A percentile compares a stretch with the other conserved stretches of the same genome.
Conservation (phyloP, 352 stramenopile species). For the Phytophthora uliginosa region DNA sequence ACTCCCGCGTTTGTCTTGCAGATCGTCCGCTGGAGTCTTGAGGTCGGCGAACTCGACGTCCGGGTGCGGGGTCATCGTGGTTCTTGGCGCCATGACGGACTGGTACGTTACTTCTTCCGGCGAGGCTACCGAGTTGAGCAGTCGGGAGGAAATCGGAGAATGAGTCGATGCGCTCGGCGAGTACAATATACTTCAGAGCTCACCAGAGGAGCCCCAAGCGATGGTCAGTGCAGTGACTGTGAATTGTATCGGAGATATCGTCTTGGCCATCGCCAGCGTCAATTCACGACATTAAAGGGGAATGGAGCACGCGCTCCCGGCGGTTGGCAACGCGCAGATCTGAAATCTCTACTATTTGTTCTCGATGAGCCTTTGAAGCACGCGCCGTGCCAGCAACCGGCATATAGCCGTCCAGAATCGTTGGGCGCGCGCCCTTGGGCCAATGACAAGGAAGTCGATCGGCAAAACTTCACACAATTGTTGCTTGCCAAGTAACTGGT, state of each 20-base stretch:
- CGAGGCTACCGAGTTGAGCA: neutral
- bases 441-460: conserved; percentile 20
- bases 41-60: conserved; percentile 27
- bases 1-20: conserved; percentile 18
- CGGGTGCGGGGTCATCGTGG: conserved; percentile 21
- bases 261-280: neutral
- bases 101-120: neutral
- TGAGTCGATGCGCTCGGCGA: conserved; percentile 3
- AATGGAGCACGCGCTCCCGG: conserved; percentile 13
- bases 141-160: conserved; percentile 29
- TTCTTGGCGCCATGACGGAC: conserved; percentile 16
- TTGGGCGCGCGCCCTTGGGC: conserved; percentile 18
- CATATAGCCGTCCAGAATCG: conserved; percentile 10
- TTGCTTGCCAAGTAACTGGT: neutral
- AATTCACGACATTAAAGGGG: conserved; percentile 1
- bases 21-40: conserved; percentile 28
- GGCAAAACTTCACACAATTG: neutral
- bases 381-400: conserved; percentile 5
- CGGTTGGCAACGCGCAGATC: conserved; percentile 25
- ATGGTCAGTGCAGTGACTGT: conserved; percentile 9
- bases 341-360: conserved; percentile 12
- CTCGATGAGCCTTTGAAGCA: conserved; percentile 7
- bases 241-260: neutral
- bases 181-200: neutral
- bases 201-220: conserved; percentile 2